phyloP scores from a whole-genome alignment of 768 basidiomycete species.

The Lentinus tigrinus region DNA sequence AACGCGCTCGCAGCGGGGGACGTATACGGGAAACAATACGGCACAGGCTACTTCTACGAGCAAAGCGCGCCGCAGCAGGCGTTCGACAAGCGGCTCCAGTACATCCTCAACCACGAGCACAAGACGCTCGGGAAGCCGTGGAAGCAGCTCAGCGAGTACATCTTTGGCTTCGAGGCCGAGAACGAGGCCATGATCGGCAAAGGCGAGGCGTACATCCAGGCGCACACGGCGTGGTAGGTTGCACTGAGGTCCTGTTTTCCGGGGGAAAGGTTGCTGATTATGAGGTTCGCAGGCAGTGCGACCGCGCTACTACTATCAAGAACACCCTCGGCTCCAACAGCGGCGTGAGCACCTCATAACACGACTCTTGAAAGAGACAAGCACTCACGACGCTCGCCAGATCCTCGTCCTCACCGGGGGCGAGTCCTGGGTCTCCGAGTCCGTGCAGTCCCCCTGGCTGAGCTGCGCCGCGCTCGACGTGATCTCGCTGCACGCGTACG shows the following conservation, averaged over 20 bases:
- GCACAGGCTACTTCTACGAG: slow-evolving; percentile 36
- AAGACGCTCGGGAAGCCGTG: slow-evolving; percentile 35
- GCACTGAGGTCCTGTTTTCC: too few species aligned
- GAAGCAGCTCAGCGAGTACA: slow-evolving; percentile 37
- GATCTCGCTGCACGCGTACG: slow-evolving; percentile 40
- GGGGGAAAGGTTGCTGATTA: too few species aligned
- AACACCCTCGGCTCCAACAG: slow-evolving; percentile 22
- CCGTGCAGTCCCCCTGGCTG: slow-evolving; percentile 25
- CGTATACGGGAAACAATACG: slow-evolving; percentile 35
- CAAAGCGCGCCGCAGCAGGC: slow-evolving; percentile 22
- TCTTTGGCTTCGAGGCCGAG: slow-evolving; percentile 39
- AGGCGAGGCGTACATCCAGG: not conserved
- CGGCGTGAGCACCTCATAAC: slow-evolving; percentile 17
- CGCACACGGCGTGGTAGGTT: not conserved
- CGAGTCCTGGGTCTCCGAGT: slow-evolving; percentile 30
- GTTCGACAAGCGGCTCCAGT: slow-evolving; percentile 38
- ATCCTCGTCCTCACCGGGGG: slow-evolving; percentile 32
- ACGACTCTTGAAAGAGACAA: too few species aligned
- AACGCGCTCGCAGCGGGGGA: slow-evolving; percentile 34
- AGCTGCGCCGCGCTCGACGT: slow-evolving; percentile 32
- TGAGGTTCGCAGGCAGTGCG: too few species aligned
- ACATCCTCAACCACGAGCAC: slow-evolving; percentile 40
- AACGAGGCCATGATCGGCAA: slow-evolving; percentile 36
- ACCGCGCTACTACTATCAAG: slow-evolving; percentile 28
- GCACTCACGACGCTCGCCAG: slow-evolving; percentile 6